Evolutionary conservation across 1,284 basidiomycete species (phyloP).

Genomic region (Malassezia caprae): DNA sequence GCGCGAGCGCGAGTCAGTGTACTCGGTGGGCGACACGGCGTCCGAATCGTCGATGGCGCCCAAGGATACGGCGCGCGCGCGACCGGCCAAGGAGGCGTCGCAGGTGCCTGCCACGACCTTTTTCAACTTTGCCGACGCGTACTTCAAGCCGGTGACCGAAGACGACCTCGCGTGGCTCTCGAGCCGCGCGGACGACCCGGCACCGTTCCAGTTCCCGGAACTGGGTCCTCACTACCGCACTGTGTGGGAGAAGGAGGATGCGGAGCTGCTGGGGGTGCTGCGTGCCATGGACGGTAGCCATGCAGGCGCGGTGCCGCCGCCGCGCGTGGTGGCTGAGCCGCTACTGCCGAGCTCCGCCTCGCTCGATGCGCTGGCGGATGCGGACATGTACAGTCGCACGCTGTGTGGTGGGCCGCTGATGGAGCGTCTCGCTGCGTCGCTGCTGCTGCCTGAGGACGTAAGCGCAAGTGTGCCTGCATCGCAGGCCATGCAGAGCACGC

Average conservation of each 20-base stretch:
- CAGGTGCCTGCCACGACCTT: conserved; percentile 44
- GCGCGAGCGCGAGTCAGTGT: conserved; percentile 30
- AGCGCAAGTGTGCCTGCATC: background rate
- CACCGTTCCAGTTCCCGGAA: conserved; percentile 73
- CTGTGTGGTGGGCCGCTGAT: conserved; percentile 6
- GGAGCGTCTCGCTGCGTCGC: conserved; percentile 15
- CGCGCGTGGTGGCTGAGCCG: background rate
- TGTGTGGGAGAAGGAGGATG: conserved; percentile 80
- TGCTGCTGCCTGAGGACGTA: conserved; percentile 59
- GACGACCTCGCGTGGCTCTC: conserved; percentile 47
- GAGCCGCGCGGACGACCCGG: conserved; percentile 61
- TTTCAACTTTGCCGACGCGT: conserved; percentile 40
- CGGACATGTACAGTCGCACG: conserved; percentile 12
- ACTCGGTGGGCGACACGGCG: background rate
- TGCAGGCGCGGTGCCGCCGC: conserved; percentile 16
- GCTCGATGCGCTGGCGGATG: conserved; percentile 1
- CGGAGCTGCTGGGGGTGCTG: conserved; percentile 22
- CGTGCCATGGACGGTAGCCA: background rate
- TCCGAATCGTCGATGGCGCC: background rate
- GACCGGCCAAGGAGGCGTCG: conserved; percentile 23
- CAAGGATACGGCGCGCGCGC: conserved; percentile 1
- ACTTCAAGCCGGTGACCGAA: conserved; percentile 46
- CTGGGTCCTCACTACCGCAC: conserved; percentile 79
- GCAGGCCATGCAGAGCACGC: background rate
- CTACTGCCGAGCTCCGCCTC: background rate